Conservation (phyloP, 768 basidiomycete genomes). For the Amanita subjunquillea region DNA sequence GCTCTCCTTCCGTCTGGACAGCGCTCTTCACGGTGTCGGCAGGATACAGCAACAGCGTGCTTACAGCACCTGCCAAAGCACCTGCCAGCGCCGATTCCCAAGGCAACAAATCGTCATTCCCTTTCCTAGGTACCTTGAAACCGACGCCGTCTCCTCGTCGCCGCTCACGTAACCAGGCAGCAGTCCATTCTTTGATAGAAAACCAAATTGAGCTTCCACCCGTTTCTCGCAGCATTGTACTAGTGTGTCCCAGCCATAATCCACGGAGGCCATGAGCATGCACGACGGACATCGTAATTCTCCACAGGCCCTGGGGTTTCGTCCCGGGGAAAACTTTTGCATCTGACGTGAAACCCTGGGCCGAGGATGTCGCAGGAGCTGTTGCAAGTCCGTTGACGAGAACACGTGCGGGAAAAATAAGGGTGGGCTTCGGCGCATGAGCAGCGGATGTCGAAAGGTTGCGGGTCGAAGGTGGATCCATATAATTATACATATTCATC, state of each 20-base stretch:
- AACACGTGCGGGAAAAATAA: slow-evolving; percentile 5
- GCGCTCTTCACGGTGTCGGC: slow-evolving; percentile 92
- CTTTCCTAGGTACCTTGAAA: slow-evolving; percentile 18
- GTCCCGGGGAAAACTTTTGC: slow-evolving; percentile 9
- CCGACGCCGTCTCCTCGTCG: slow-evolving; percentile 19
- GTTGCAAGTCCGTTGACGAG: neutral
- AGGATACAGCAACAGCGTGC: slow-evolving; percentile 87
- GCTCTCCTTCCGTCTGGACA: slow-evolving; percentile 90
- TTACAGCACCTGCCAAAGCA: slow-evolving; percentile 76
- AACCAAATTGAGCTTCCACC: slow-evolving; percentile 93
- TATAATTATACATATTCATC: slow-evolving; percentile 31
- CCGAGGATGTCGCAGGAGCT: neutral
- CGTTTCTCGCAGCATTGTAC: slow-evolving; percentile 87
- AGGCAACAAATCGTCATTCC: slow-evolving; percentile 32
- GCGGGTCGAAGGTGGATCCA: slow-evolving; percentile 8
- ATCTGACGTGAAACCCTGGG: slow-evolving; percentile 11
- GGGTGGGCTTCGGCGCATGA: slow-evolving; percentile 5
- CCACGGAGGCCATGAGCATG: slow-evolving; percentile 65
- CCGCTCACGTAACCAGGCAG: slow-evolving; percentile 45
- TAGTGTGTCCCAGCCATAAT: slow-evolving; percentile 95
- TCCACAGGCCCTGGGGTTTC: slow-evolving; percentile 61
- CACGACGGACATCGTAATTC: slow-evolving; percentile 54
- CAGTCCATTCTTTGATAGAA: slow-evolving; percentile 71
- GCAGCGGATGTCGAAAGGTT: slow-evolving; percentile 11
- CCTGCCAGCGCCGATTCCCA: slow-evolving; percentile 85